These are phyloP conservation scores for Pythium insidiosum DNA, from an alignment of 352 stramenopile genomes.

Conservation along the genomic window DNA sequence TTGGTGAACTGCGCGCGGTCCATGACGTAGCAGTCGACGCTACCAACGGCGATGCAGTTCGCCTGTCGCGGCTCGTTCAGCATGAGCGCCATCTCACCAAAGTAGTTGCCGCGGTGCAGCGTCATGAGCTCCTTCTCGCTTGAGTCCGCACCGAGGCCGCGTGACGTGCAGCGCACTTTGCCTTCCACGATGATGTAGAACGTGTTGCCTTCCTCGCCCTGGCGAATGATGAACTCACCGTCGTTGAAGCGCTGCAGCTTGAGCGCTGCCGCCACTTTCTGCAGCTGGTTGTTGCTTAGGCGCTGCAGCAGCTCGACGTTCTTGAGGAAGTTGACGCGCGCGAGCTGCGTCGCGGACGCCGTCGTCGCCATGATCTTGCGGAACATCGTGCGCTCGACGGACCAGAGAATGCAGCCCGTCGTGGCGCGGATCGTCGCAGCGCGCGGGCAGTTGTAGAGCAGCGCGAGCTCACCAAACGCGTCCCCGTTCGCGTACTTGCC, in stretches of 20 bases:
- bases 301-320: slow-evolving; percentile 92
- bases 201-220: slow-evolving; percentile 92
- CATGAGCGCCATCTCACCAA: slow-evolving; percentile 84
- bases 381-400: slow-evolving; percentile 87
- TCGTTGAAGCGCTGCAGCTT: slow-evolving; percentile 82
- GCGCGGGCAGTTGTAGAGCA: slow-evolving; percentile 96
- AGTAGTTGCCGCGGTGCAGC: slow-evolving; percentile 78
- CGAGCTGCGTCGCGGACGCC: slow-evolving; percentile 60
- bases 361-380: slow-evolving; percentile 79
- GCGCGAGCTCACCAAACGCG: slow-evolving; percentile 94
- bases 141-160: slow-evolving; percentile 27
- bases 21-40: slow-evolving; percentile 89
- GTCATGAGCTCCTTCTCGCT: slow-evolving; percentile 74
- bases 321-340: slow-evolving; percentile 87
- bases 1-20: slow-evolving; percentile 84
- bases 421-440: slow-evolving; percentile 90
- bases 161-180: slow-evolving; percentile 74
- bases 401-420: slow-evolving; percentile 87
- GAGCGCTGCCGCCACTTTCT: slow-evolving; percentile 78
- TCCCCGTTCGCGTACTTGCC: slow-evolving; percentile 72
- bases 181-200: slow-evolving; percentile 98
- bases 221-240: slow-evolving; percentile 90
- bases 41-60: slow-evolving; percentile 69
- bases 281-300: slow-evolving; percentile 81
- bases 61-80: slow-evolving; percentile 81